Conservation (phyloP, 108 stramenopile species). For the Chaetoceros tenuissimus region DNA sequence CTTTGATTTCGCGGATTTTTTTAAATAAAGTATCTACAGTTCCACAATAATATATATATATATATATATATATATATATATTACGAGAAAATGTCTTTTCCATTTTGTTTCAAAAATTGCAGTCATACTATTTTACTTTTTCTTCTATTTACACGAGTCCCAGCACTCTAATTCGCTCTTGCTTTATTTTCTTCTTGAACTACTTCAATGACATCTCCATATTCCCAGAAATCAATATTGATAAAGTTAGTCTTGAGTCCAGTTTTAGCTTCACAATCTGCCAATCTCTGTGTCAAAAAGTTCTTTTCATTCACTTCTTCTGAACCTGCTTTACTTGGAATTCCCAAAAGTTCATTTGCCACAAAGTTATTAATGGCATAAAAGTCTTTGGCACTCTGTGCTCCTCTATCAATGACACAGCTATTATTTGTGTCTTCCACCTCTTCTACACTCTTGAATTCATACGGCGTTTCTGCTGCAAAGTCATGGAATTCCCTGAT, state of each 20-base stretch:
- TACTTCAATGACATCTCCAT: constrained; percentile 35
- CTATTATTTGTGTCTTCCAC: constrained; percentile 28
- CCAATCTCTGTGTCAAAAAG: constrained; percentile 17
- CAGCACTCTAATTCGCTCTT: no score
- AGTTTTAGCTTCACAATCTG: constrained; percentile 21
- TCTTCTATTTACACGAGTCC: no score
- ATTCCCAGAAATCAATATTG: constrained; percentile 52
- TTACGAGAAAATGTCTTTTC: no score
- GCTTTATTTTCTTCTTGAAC: constrained; percentile 34
- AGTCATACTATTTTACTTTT: no score
- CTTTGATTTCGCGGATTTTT: no score
- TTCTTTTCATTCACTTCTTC: constrained; percentile 23
- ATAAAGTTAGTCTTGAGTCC: constrained; percentile 25
- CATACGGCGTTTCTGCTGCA: constrained; percentile 49
- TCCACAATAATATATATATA: no score
- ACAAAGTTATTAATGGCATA: constrained; percentile 52
- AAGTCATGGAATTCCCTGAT: constrained; percentile 36
- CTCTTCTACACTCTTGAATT: constrained; percentile 24
- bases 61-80: no score
- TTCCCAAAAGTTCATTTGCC: no score
- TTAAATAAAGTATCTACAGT: no score
- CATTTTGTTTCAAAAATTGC: no score
- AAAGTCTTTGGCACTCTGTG: constrained; percentile 11
- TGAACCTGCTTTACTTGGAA: constrained; percentile 14
- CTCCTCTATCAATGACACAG: constrained; percentile 37